Percentiles rank a stretch among this genome's conserved stretches.
These are phyloP conservation scores for Suhomyces kunorum DNA, from an alignment of 1,139 yeast genomes.

Conservation along the genomic window DNA sequence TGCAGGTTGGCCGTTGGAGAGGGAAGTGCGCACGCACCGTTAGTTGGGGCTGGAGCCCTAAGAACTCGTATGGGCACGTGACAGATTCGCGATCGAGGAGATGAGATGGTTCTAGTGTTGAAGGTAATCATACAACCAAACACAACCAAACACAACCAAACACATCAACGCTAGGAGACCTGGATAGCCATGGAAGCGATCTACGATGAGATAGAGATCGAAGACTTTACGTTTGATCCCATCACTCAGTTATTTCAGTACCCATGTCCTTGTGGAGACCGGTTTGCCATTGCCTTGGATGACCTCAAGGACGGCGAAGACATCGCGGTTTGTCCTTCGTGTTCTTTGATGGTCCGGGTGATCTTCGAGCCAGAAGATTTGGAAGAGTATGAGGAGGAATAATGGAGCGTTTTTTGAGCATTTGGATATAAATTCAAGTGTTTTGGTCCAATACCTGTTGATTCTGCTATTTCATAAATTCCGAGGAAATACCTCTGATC, in stretches of 20 bases:
- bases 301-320: constrained; percentile 91
- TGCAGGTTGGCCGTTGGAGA: constrained; percentile 9
- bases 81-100: not conserved
- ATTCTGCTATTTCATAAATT: no score
- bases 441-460: no score
- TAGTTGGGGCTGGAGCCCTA: constrained; percentile 16
- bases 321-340: constrained; percentile 94
- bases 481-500: no score
- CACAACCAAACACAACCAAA: no score
- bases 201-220: constrained; percentile 95
- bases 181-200: constrained; percentile 49
- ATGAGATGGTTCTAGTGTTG: not conserved
- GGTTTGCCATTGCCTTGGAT: constrained; percentile 81
- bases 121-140: no score
- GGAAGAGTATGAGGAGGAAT: constrained; percentile 28
- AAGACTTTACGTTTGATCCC: constrained; percentile 91
- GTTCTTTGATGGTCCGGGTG: constrained; percentile 90
- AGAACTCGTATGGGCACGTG: not conserved
- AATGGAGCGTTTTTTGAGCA: no score
- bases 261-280: constrained; percentile 99
- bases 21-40: constrained; percentile 1
- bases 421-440: no score
- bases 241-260: constrained; percentile 78
- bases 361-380: constrained; percentile 68
- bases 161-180: no score